Evolutionary conservation across 2,329 filamentous ascomycete genomes (phyloP), one percentile per base, ranked within the genome.

Genomic region (Botryotinia calthae): DNA sequence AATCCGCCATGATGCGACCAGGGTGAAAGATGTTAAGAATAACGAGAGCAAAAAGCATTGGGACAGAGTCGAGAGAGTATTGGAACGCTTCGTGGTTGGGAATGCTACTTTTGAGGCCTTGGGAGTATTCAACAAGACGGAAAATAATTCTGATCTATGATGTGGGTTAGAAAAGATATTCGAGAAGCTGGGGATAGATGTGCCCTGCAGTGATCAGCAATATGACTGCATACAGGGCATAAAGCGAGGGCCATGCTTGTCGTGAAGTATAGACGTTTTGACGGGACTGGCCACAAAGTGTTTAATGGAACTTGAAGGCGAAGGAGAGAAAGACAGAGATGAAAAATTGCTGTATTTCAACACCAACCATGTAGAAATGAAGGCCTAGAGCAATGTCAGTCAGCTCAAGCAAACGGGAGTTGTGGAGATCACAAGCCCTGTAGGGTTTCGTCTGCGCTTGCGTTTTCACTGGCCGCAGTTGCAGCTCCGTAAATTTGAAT

Each of bases 121-220:
- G 81, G 0, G 82, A 82, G 76, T 87, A 90, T 78, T 91, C 87
- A 67, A 83, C 79, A 2, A 91, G 83, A 40, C 88, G 87, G 81
- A 86, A 91, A 74, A 89, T 84, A 78, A 91, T 89, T 31, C 89
- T 86, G 44, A 85, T 79, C 83, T 87, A 48, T 64, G 67, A 14
- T 42, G 18, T 25, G 40, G 51, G n/a, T 71, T 63, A 72, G 66
- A n/a, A n/a, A 51, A 14, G 48, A 5, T n/a, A n/a, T 54, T 16
- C 12, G 48, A 54, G 0, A 54, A 54, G 25, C 48, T 54, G 25
- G 5, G 22, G 5, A 51, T 25, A 25, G 12, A 2, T 3, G 5
- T 54, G 12, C 48, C 48, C 5, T 54, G n/a, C 48, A 54, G 48
- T 54, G 5, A 54, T 54, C 48, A 54, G 48, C 16, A n/a, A n/a